Base-by-base conservation (phyloP, 129 eudicot genomes). In the Deinandra increscens region DNA sequence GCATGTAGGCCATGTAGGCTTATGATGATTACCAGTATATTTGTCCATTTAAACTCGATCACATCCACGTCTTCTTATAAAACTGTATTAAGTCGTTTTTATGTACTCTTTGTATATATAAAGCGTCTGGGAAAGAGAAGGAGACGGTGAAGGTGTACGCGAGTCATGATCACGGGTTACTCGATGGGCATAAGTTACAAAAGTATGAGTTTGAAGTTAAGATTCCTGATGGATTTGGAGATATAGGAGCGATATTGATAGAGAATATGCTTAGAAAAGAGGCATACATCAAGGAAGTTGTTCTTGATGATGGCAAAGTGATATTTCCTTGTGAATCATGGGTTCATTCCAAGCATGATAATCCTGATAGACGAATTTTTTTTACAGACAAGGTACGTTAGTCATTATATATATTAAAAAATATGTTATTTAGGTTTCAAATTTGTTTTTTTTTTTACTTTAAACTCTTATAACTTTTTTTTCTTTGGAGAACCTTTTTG, bases 311-410 rank as follows among this genome's bases (percentile, higher is more conserved):
- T 45, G 96, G 74, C 7, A 12, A 51, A 0, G 6, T 83, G 9
- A 71, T 39, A 0, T 49, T 86, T 36, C 62, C 75, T 19, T 89
- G 96, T 48, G 76, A 85, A 29, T 89, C 96, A 0, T 89, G 91
- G 87, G 34, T 86, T 53, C 85, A 76, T 29, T 69, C 96, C 29
- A 88, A 83, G 51, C 43, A 15, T 53, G 89, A 83, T 26, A 58
- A 81, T 48, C 66, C 83, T 0, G 60, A 72, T 0, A 81, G 81
- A 68, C 78, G 92, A 62, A 53, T 83, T 4, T 89, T 89, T 61
- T 89, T 88, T 64, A 41, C 75, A 1, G 59, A 77, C 42, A 88
- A 86, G 96, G 96, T 88, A n/a, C n/a, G n/a, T 88, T 0, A 13
- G 67, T 5, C 41, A 9, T 62, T 5, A n/a, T 48, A 0, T 23